Base-by-base conservation (phyloP, 164 flowering plant species). In the Chimonanthus praecox region DNA sequence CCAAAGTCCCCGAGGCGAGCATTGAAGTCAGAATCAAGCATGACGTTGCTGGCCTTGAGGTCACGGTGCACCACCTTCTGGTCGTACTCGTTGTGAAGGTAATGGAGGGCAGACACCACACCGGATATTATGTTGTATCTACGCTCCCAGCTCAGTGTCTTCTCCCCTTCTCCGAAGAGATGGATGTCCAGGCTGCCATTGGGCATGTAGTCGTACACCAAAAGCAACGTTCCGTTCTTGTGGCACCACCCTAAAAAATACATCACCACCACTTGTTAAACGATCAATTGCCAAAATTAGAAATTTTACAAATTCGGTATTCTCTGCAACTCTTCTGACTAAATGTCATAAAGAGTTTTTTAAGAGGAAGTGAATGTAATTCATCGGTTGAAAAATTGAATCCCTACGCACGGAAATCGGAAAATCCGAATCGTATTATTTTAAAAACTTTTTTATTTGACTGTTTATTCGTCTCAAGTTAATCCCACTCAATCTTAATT, bases 171-270 rank as follows among this genome's bases (percentile, higher is more conserved):
- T 1, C 51, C 75, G 63, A 84, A 88, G 18, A 92, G 77, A 83
- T 88, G 85, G 54, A 73, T 77, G 74, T 90, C 94, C 21, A 92
- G 74, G 77, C 97, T 92, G 0, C 97, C 94, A 71, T 90, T 92
- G 0, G 90, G 87, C 94, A 92, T 87, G 85, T 64, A 89, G 20
- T 89, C 97, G 65, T 89, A 91, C 8, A 91, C 88, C 47, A 91
- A 68, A 0, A 89, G 86, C 7, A 91, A 84, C 76, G 73, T 82
- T 18, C 84, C 85, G 7, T 78, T 84, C 75, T 84, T 81, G 80
- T 91, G 83, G 71, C 94, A 87, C 97, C 97, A 91, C 1, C 94
- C 92, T 90, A 81, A 60, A 6, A 7, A 45, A 70, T 33, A 33
- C 33, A 33, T 33, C 33, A 33, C 33, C 44, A 65, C 10, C 21